These are phyloP conservation scores for Acanthamoeba polyphaga DNA, from an alignment of 208 protist species.

Conservation along the genomic window DNA sequence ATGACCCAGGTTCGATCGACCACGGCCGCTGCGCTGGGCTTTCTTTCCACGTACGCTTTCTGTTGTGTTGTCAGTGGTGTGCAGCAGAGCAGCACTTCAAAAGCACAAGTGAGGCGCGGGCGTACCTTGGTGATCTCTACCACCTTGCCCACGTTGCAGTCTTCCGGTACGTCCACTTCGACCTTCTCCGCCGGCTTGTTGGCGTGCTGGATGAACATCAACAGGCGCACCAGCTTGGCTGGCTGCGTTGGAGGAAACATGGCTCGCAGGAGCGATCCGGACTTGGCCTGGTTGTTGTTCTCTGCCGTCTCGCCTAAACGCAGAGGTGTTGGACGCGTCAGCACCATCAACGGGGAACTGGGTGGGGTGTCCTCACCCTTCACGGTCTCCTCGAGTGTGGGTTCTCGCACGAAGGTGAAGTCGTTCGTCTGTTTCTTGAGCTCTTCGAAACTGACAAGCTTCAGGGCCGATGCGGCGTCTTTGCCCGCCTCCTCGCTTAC, in stretches of 20 bases:
- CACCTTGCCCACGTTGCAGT: not conserved
- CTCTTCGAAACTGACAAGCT: slow-evolving; percentile 3
- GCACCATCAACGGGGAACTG: too few species aligned
- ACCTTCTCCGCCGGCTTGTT: not conserved
- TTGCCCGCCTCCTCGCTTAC: not conserved
- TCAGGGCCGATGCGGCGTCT: not conserved
- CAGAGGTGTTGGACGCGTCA: not conserved
- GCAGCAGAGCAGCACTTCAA: not conserved
- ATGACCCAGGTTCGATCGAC: not conserved
- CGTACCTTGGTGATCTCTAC: not conserved
- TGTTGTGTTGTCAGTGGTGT: not conserved
- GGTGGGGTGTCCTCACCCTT: not conserved
- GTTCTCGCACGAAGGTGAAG: not conserved
- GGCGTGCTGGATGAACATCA: not conserved
- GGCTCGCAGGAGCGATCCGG: not conserved
- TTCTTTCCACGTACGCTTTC: not conserved
- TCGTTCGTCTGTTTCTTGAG: not conserved
- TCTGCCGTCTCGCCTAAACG: not conserved
- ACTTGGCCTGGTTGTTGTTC: not conserved
- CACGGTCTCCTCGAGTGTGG: not conserved
- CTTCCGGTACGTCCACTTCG: not conserved
- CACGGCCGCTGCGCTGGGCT: not conserved
- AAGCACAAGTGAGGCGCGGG: too few species aligned
- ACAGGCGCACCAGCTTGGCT: not conserved
- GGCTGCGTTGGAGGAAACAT: not conserved